Evolutionary conservation across 2,329 filamentous ascomycete species (phyloP).

Genomic region (Neonectria ditissima): DNA sequence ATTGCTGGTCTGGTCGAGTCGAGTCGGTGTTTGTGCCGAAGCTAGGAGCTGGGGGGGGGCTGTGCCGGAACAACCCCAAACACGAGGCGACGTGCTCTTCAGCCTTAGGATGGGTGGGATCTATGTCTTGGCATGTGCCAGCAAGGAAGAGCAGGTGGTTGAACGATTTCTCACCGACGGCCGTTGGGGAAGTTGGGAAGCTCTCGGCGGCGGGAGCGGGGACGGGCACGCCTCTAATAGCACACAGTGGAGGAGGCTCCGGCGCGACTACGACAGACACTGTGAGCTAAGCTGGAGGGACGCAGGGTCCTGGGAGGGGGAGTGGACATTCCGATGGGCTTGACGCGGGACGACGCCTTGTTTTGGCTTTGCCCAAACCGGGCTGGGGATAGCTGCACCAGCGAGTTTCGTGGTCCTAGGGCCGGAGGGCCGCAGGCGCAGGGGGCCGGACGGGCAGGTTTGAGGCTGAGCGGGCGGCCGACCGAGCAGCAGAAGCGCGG

Average conservation of each 20-base stretch:
- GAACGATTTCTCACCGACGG: not conserved
- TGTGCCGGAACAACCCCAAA: not conserved
- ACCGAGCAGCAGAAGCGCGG: conserved; percentile 37
- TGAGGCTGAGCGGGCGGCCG: conserved; percentile 37
- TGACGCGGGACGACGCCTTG: not conserved
- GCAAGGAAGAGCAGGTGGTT: not conserved
- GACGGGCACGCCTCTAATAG: not conserved
- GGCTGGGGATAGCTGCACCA: conserved; percentile 15
- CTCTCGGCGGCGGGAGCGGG: conserved; percentile 6
- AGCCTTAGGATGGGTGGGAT: not conserved
- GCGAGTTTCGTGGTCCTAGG: conserved; percentile 23
- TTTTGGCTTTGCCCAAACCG: conserved; percentile 13
- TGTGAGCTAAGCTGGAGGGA: not conserved
- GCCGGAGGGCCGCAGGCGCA: conserved; percentile 11
- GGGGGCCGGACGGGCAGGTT: not conserved
- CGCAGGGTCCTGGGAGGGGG: not conserved
- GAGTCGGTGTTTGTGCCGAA: conserved; percentile 2
- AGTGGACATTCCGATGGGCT: too few species aligned
- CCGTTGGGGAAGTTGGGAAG: not conserved
- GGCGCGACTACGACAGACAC: not conserved
- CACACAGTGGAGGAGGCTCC: not conserved
- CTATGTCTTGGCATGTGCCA: conserved; percentile 9
- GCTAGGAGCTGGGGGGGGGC: not conserved
- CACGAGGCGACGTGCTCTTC: conserved; percentile 19
- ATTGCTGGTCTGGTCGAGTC: conserved; percentile 6